A percentile compares a stretch with the other conserved stretches of the same genome.
Conservation (phyloP, 805 yeast species). For the Hanseniaspora meyeri region DNA sequence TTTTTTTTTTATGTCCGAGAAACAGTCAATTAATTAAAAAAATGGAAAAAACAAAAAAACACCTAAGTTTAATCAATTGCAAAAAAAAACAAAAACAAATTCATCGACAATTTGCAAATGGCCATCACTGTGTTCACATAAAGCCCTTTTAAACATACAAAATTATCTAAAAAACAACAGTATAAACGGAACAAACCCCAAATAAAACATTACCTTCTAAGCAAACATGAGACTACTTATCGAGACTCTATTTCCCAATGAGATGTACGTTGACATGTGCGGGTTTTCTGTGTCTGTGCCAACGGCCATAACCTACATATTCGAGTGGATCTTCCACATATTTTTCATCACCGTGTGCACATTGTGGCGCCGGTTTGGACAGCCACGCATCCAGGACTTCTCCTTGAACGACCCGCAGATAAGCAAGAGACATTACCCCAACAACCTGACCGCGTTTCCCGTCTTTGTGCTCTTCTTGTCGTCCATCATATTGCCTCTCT, state of each 20-base stretch:
- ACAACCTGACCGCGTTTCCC: constrained; percentile 9
- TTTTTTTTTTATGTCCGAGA: not conserved
- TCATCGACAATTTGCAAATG: not conserved
- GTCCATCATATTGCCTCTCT: not conserved
- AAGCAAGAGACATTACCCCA: constrained; percentile 2
- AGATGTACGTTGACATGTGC: constrained; percentile 3
- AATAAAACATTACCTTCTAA: not conserved
- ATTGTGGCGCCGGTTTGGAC: constrained; percentile 4
- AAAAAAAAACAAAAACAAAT: not conserved
- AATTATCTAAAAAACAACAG: no score
- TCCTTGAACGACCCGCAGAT: constrained; percentile 8
- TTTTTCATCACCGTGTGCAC: not conserved
- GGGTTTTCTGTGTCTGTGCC: constrained; percentile 9
- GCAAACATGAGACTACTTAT: constrained; percentile 13
- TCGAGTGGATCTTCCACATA: constrained; percentile 12
- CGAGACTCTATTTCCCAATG: constrained; percentile 17
- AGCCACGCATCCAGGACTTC: constrained; percentile 13
- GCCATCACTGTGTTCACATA: no score
- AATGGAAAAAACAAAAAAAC: not conserved
- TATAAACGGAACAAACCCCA: no score
- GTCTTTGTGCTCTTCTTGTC: not conserved
- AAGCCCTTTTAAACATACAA: no score
- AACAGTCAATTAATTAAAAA: not conserved
- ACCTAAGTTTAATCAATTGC: not conserved
- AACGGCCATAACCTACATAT: constrained; percentile 3